Base-by-base conservation (phyloP, 208 protist species). In the Crithidia mellificae region DNA sequence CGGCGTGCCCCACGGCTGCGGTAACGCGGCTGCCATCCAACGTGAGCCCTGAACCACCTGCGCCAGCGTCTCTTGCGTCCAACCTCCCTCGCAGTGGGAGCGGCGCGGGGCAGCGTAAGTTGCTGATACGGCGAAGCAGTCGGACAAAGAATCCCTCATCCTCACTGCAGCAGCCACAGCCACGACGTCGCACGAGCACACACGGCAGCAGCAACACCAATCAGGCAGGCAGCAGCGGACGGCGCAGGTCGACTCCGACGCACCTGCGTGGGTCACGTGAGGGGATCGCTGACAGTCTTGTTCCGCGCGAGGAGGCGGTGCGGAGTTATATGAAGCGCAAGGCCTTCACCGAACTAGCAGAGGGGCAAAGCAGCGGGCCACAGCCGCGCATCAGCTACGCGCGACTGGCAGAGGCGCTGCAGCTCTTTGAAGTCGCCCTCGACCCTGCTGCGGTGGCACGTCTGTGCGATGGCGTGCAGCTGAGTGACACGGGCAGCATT, bases 271-370 rank as follows among this genome's bases (percentile, higher is more conserved):
- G 12, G 41, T 4, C 41, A 15, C 41, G 41, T 15, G n/a, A 15
- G 17, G n/a, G 41, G 4, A 6, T 4, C 41, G 17, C 17, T 4
- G 41, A n/a, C 41, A 46, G 41, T n/a, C 17, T 46, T 2, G 8
- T 46, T 6, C n/a, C 12, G 3, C 41, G n/a, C 14, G 63, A 54
- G 12, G 54, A 24, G 30, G 20, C 29, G 25, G 44, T 76, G 44
- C 63, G 30, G 22, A 36, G 20, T 0, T 76, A 70, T 36, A 56
- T 76, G 47, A n/a, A 52, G 22, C 53, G 70, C 25, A 76, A 41
- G 20, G 70, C 70, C 2, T 76, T 76, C 14, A 56, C 55, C 1
- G 70, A 76, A 56, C 56, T 76, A 15, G 46, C 56, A 1, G 70
- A 66, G 19, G 46, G 47, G 41, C n/a, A n/a, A n/a, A 8, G 47